Percentiles rank a stretch among this genome's conserved stretches.
Conservation (phyloP, 73 alveolate species). For the Paramecium pentaurelia region DNA sequence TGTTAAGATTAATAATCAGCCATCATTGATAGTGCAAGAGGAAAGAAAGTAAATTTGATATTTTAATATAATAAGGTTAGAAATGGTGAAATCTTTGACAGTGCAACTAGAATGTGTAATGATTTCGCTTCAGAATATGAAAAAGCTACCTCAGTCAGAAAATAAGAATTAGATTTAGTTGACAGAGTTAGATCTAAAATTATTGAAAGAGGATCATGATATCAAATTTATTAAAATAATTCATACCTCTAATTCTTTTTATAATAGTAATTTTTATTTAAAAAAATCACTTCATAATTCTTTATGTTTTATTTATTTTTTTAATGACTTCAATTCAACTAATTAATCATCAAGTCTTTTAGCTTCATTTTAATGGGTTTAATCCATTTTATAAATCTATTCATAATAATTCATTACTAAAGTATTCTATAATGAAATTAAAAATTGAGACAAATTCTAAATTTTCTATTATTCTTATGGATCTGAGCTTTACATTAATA, state of each 20-base stretch:
- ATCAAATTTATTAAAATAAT: neutral
- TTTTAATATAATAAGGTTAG: neutral
- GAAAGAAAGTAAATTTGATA: constrained; percentile 1
- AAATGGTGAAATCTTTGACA: constrained; percentile 49
- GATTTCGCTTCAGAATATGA: constrained; percentile 41
- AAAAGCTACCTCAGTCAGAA: constrained; percentile 43
- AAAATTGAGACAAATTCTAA: neutral
- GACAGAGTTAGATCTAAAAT: constrained; percentile 39
- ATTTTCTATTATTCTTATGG: neutral
- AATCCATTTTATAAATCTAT: neutral
- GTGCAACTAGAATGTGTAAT: constrained; percentile 43
- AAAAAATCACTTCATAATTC: neutral
- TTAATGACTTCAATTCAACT: neutral
- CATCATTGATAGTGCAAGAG: constrained; percentile 41
- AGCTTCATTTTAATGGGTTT: neutral
- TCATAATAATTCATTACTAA: neutral
- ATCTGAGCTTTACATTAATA: neutral
- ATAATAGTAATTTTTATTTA: neutral
- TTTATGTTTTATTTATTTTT: neutral
- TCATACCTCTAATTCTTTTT: neutral
- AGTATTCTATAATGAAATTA: neutral
- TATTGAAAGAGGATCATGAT: constrained; percentile 36
- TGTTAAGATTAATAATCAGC: constrained; percentile 54
- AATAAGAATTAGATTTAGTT: constrained; percentile 43
- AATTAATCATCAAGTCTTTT: neutral